phyloP scores from a whole-genome alignment of 768 basidiomycete species.

The Termitomyces sp. region DNA sequence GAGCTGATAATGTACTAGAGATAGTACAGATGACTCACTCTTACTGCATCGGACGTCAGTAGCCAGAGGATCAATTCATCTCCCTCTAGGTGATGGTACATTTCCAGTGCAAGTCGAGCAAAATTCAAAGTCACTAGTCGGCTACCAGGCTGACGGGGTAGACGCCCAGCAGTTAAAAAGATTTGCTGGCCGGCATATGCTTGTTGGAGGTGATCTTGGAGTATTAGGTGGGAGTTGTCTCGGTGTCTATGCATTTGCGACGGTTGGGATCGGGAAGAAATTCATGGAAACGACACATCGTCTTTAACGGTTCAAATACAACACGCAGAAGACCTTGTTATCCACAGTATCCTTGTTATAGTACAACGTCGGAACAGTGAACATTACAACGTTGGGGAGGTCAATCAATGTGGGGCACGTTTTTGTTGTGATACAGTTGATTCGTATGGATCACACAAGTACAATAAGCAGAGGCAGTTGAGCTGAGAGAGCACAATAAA shows the following conservation, averaged over 20 bases:
- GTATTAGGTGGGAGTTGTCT: not conserved
- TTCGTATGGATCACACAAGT: not conserved
- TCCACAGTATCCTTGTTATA: not conserved
- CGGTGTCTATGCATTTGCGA: not conserved
- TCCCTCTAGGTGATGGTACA: not conserved
- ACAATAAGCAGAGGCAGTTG: no score
- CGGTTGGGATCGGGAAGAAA: no score
- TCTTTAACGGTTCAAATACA: not conserved
- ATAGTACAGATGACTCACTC: not conserved
- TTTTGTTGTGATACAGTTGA: no score
- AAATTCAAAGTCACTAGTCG: not conserved
- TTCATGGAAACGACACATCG: not conserved
- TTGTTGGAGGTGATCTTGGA: not conserved
- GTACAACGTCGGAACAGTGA: not conserved
- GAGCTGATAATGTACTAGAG: not conserved
- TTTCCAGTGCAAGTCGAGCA: not conserved
- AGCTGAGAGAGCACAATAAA: no score
- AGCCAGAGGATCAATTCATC: conserved; percentile 1
- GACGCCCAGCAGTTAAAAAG: not conserved
- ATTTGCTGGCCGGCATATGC: not conserved
- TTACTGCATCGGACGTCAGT: not conserved
- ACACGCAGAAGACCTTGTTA: not conserved
- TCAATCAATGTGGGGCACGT: not conserved
- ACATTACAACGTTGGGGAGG: no score
- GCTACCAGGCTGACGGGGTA: not conserved